Conservation (phyloP, 345 rosid genomes). For the Ailanthus altissimus region DNA sequence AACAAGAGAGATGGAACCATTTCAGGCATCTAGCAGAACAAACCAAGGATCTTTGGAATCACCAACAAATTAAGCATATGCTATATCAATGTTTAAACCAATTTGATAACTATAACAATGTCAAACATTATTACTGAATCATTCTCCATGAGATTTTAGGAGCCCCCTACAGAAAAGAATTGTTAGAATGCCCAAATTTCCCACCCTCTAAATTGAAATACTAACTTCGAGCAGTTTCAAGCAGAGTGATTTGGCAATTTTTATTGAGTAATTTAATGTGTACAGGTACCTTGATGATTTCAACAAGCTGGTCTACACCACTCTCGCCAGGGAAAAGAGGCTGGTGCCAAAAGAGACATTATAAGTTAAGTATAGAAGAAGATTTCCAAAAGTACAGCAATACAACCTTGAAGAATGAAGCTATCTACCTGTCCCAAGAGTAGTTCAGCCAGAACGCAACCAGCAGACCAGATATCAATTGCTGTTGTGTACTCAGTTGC, state of each 20-base stretch:
- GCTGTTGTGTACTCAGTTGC: slow-evolving; percentile 96
- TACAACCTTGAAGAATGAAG: background rate
- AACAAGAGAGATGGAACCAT: background rate
- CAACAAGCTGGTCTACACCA: slow-evolving; percentile 97
- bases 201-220: background rate
- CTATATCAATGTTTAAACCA: background rate
- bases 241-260: background rate
- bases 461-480: slow-evolving; percentile 98
- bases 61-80: background rate
- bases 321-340: slow-evolving; percentile 98
- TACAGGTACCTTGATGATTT: slow-evolving; percentile 81
- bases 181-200: background rate
- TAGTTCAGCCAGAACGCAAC: slow-evolving; percentile 93
- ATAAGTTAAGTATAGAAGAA: background rate
- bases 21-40: background rate
- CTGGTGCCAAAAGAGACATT: slow-evolving; percentile 42
- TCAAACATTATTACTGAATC: background rate
- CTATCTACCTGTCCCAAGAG: slow-evolving; percentile 82
- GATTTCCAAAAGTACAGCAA: background rate
- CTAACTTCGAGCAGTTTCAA: background rate
- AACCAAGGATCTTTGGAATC: background rate
- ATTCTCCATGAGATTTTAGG: background rate
- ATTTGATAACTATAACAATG: background rate
- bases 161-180: background rate
- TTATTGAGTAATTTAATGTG: slow-evolving; percentile 7